Evolutionary conservation across 805 yeast genomes (phyloP).

Genomic region (Pichia exigua): DNA sequence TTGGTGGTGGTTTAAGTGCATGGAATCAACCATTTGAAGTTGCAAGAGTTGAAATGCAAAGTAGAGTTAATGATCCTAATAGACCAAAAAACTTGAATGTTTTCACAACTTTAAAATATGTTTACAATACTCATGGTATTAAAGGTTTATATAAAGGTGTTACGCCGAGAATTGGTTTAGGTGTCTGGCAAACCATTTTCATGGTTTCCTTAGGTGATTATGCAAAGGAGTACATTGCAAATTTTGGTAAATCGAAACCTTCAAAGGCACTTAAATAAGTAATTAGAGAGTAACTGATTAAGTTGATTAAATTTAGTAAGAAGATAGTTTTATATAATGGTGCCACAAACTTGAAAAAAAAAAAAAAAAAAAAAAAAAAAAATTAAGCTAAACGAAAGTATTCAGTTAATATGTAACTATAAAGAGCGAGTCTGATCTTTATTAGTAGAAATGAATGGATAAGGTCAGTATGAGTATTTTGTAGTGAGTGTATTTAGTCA

Average conservation of each 20-base stretch:
- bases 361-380: no score
- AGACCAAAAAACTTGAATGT: constrained; percentile 90
- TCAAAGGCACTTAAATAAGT: constrained; percentile 4
- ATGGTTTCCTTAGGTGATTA: constrained; percentile 98
- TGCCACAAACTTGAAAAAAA: no score
- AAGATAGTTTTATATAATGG: no score
- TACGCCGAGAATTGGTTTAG: constrained; percentile 92
- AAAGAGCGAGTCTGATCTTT: no score
- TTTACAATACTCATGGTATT: constrained; percentile 74
- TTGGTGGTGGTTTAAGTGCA: constrained; percentile 96
- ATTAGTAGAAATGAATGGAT: background rate
- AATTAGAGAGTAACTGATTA: background rate
- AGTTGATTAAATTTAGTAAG: background rate
- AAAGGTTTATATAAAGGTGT: constrained; percentile 94
- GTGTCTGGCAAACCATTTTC: constrained; percentile 97
- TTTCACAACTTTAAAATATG: constrained; percentile 67
- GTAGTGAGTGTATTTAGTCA: background rate
- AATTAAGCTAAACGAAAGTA: background rate
- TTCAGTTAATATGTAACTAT: background rate
- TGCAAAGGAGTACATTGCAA: constrained; percentile 65
- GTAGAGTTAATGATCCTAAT: constrained; percentile 87
- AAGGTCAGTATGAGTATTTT: background rate
- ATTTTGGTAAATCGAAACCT: constrained; percentile 8
- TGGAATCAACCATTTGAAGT: constrained; percentile 99
- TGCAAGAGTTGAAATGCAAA: constrained; percentile 96